Evolutionary conservation across 2,329 filamentous ascomycete species (phyloP).

Genomic region (Saccharata proteae): DNA sequence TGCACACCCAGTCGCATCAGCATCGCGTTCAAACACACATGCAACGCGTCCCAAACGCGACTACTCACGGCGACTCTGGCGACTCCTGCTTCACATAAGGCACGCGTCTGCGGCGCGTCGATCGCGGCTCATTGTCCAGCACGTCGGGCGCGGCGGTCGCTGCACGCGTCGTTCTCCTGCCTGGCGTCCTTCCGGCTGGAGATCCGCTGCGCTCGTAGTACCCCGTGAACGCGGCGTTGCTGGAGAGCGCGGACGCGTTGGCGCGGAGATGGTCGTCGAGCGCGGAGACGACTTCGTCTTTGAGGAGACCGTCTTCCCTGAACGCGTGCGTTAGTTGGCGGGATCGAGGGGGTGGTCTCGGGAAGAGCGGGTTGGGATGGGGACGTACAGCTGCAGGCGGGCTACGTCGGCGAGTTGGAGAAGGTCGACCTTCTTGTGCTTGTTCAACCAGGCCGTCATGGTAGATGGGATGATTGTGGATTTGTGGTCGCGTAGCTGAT

Average conservation of each 20-base stretch:
- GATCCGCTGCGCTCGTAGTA: constrained; percentile 63
- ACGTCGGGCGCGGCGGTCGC: constrained; percentile 27
- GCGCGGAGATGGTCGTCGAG: constrained; percentile 61
- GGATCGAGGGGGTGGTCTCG: constrained; percentile 5
- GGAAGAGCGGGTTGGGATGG: constrained; percentile 2
- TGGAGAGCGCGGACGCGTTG: constrained; percentile 53
- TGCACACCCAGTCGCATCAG: constrained; percentile 5
- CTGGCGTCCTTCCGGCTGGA: constrained; percentile 32
- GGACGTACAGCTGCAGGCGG: constrained; percentile 59
- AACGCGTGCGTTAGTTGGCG: constrained; percentile 12
- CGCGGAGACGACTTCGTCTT: constrained; percentile 63
- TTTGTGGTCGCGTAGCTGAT: constrained; percentile 9
- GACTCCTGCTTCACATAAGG: constrained; percentile 24
- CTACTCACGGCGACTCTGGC: constrained; percentile 19
- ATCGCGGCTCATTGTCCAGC: constrained; percentile 16
- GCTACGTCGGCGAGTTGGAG: constrained; percentile 59
- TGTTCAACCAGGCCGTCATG: constrained; percentile 67
- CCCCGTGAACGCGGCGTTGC: constrained; percentile 53
- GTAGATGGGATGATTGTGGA: constrained; percentile 17
- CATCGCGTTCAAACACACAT: neutral
- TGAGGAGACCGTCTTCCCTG: constrained; percentile 61
- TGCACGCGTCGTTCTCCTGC: too few relatives aligned
- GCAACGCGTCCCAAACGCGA: constrained; percentile 16
- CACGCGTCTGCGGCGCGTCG: constrained; percentile 12
- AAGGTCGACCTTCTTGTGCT: constrained; percentile 73